Evolutionary conservation across 116 monocot genomes (phyloP), one percentile per base, ranked within the genome.

Genomic region (Papilionanthe hybrid): DNA sequence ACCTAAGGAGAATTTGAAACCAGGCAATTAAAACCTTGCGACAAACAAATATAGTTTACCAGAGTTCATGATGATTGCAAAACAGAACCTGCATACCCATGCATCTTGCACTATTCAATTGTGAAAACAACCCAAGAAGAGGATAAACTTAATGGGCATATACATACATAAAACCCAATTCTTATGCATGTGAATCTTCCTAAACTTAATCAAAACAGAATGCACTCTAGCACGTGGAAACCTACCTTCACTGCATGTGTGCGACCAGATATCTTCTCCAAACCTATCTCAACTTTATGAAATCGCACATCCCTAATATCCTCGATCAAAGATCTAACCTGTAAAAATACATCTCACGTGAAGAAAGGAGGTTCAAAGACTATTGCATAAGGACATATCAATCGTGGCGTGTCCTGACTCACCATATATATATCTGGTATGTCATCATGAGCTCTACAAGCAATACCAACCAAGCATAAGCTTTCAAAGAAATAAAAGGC

Each of bases 321-420:
- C 81, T 97, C 97, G 81, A 97, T 94, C 86, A 97, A 88, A 77
- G 94, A 92, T 81, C 98, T 89, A 76, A 93, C 98, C 97, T 97
- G 72, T 13, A 76, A 58, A 72, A 81, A 79, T 23, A 84, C 18
- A 17, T 75, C 18, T 83, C 25, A 20, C n/a, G 23, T 75, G 44
- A 44, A 48, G 45, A 19, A 44, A 9, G 25, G 8, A 75, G 7
- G 5, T 27, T 28, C 47, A 22, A 55, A 37, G 57, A 27, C 13
- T 28, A 18, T 65, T 19, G 27, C 7, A 75, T 11, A 84, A 43
- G 48, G 68, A 80, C 11, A 68, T 7, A 81, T 72, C 17, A 56
- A 29, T 27, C 10, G 9, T n/a, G 18, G 77, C 5, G 13, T 22
- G 65, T 79, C 9, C 22, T 19, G 49, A 80, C 85, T 85, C 76